Base-by-base conservation (phyloP, 202 grass and related monocot species). In the Panicum hallii region DNA sequence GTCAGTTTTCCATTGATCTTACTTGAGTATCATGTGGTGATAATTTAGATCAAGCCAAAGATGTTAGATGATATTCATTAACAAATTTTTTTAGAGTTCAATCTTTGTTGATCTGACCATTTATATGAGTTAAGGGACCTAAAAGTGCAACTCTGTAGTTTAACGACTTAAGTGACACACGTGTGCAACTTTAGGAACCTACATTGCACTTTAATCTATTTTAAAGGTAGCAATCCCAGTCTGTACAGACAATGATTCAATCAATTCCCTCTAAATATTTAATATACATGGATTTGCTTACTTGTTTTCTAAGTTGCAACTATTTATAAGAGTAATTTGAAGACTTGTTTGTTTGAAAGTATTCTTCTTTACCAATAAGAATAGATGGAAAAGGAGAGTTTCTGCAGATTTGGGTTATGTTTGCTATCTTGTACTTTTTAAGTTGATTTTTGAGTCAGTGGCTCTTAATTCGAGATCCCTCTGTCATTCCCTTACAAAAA, bases 21-120 rank as follows among this genome's bases (percentile, higher is more conserved):
- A 42, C 53, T 55, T 57, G 19, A 76, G 26, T 22, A 75, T 8
- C 54, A 23, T 61, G 1, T 44, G 30, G 28, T 36, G 26, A 77
- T 61, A 44, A 28, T 58, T 62, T 28, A 62, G 41, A 62, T 46
- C 58, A 62, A 77, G 55, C n/a, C 56, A 77, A 62, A 77, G 55
- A 22, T 8, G 12, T 41, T 61, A 58, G 62, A 45, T 26, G 41
- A 76, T 58, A n/a, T 44, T 0, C 17, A 16, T 20, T 42, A 23
- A 42, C 9, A 34, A 57, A 75, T 23, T 60, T 16, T 14, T 41
- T 60, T 44, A 16, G 19, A 44, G 12, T 60, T 60, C 14, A 19
- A 56, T 11, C n/a, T 44, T 22, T 44, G 74, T 23, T 42, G 40
- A 42, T 38, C 73, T 60, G 72, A 76, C 6, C 53, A 58, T 14